Base-by-base conservation (phyloP, 2,329 filamentous ascomycete species). In the Sclerotinia minor region DNA sequence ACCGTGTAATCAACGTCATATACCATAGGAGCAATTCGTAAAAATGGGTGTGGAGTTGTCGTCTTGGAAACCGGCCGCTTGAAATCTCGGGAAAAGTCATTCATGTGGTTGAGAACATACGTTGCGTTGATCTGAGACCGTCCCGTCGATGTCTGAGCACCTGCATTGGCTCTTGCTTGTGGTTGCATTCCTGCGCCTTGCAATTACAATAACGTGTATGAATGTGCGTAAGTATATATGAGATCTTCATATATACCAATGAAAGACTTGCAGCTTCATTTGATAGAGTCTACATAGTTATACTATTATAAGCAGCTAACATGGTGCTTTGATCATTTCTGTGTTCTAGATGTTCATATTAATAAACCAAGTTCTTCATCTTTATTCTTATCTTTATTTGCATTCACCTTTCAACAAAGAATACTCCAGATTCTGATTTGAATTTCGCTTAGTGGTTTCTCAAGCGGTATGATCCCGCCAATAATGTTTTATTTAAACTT, bases 341-440 rank as follows among this genome's bases (percentile, higher is more conserved):
- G n/a, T n/a, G 9, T 50, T 13, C n/a, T 3, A 5, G 21, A 5
- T 50, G 47, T 50, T 50, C 47, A 50, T 50, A 13, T 50, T 24
- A 11, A 24, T 26, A 50, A 11, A 50, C 47, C 47, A 24, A 50
- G 47, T 13, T 50, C 9, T 61, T 61, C 59, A 61, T 26, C 44
- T 61, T 61, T 61, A 35, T 49, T 21, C 35, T 61, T 5, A 58
- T 45, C 41, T 60, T 60, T 47, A 61, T 61, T 60, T 47, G 35
- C 41, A 49, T 7, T 35, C 45, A 29, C 24, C 13, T 24, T 50
- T 13, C n/a, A 52, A 47, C 44, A 61, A 61, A 49, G 29, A 52
- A 21, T 6, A 32, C 21, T 35, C n/a, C 32, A 61, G 44, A 24
- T 45, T 24, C n/a, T 26, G 59, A 50, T 35, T 50, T 52, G n/a